Evolutionary conservation across 1,284 basidiomycete genomes (phyloP), one percentile per base, ranked within the genome.

Genomic region (Sporisorium reilianum): DNA sequence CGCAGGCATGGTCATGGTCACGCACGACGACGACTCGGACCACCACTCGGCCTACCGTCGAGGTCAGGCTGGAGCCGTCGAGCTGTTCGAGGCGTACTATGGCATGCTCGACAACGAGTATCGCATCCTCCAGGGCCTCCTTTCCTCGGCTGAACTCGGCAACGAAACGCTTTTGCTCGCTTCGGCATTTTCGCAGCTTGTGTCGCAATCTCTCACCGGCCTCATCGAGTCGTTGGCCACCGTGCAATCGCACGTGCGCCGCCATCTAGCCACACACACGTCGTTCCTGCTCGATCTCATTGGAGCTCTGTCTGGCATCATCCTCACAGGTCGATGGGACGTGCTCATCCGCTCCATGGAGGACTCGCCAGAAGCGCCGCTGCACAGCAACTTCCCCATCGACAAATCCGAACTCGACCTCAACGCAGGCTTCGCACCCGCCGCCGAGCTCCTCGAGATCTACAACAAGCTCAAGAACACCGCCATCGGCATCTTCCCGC

Each of bases 401-500:
- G 64, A 63, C 65, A 75, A 61, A 41, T 14, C 69, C 28, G 56
- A 66, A 22, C 56, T 78, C 40, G 76, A 73, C 48, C n/a, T 71
- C 11, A 54, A 67, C 14, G 62, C 63, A n/a, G 58, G 75, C 23
- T 56, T 64, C 20, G 66, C 59, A 11, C 65, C 72, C 41, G 63
- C 60, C 1, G 51, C 62, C 25, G 78, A 75, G 30, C 36, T 72
- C 11, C 54, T 63, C 28, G 64, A 66, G 51, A 50, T 66, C 32
- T 66, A 59, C 65, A 69, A 53, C 65, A 75, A 59, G 65, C 66
- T 80, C 44, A 76, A 73, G 34, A 76, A 66, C 46, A 73, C 59
- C 9, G 79, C 80, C 3, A 70, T 81, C 46, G 64, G 73, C 28
- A 74, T 83, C 58, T 82, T 84, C 55, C 79, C 80, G 12, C 73